These are phyloP conservation scores for Penicillium corylophilum DNA, from an alignment of 2,329 filamentous ascomycete species.

Conservation along the genomic window DNA sequence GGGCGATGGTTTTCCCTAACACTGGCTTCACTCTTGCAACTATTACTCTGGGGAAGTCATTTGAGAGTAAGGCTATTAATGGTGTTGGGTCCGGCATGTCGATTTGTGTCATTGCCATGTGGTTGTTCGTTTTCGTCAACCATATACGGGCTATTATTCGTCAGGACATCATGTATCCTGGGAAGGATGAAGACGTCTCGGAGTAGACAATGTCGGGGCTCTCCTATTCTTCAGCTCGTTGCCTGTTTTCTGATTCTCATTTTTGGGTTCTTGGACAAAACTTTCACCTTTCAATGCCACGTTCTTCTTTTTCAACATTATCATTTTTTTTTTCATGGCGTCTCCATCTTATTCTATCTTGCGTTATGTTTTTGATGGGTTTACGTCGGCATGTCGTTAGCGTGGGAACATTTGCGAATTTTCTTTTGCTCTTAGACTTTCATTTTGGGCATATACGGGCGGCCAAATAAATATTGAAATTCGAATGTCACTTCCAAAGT, in stretches of 20 bases:
- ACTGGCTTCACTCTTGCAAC: constrained; percentile 61
- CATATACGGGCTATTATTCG: constrained; percentile 53
- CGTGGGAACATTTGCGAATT: background rate
- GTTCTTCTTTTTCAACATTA: background rate
- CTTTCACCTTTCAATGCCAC: background rate
- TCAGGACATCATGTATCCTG: constrained; percentile 58
- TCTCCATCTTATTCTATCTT: background rate
- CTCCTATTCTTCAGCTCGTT: background rate
- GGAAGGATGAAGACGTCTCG: constrained; percentile 58
- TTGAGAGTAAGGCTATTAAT: constrained; percentile 54
- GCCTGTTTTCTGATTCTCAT: background rate
- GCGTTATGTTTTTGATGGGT: background rate
- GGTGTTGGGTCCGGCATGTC: constrained; percentile 58
- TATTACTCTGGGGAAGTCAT: constrained; percentile 56
- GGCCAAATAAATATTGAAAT: background rate
- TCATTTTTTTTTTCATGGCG: background rate
- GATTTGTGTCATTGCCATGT: constrained; percentile 54
- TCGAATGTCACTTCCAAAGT: no score
- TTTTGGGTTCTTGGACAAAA: background rate
- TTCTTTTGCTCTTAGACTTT: background rate
- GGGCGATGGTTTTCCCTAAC: constrained; percentile 67
- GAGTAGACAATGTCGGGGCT: constrained; percentile 18
- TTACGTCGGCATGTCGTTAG: background rate
- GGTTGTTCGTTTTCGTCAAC: constrained; percentile 52
- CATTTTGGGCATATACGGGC: background rate